Evolutionary conservation across 192 early-diverging fungal genomes (phyloP), one percentile per base, ranked within the genome.

Genomic region (Diversispora epigaea): DNA sequence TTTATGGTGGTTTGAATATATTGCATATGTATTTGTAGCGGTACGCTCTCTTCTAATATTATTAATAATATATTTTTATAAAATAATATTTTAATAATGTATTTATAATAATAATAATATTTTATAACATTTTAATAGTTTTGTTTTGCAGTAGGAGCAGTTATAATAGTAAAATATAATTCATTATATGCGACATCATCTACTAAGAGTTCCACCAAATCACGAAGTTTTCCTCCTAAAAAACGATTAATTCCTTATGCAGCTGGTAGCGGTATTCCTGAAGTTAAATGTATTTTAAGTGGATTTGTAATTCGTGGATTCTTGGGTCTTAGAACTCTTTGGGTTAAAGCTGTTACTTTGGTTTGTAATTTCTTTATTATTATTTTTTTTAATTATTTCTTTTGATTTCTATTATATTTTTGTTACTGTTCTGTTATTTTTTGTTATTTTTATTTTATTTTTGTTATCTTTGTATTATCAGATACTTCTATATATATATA

Each of bases 281-380:
- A 97, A 80, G 92, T 98, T 79, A 93, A 94, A 78, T 89, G 89
- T 61, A 92, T 91, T 66, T 77, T 94, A 77, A 90, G 92, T 65
- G 96, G 96, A 21, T 99, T 96, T 76, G 87, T 95, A n/a, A 95
- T 99, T 80, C 84, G 89, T 32, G 92, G 93, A 56, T 99, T 98
- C 78, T 80, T 99, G 70, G 96, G 95, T 39, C 89, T 85, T 2
- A 90, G 93, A 88, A 98, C 98, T 40, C 84, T 98, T 40, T 56
- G 95, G 67, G 92, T 97, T 67, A 99, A 99, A 82, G 91, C 90
- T 76, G 77, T 97, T 65, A 95, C 95, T 39, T 79, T 96, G 65
- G 92, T 93, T 75, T 79, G 49, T 64, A 14, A 52, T 58, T 44
- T 54, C 49, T 32, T 45, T 55, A 21, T 25, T 6, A 0, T 15